phyloP scores from a whole-genome alignment of 2,329 filamentous ascomycete species.

The Berkeleyomyces basicola region DNA sequence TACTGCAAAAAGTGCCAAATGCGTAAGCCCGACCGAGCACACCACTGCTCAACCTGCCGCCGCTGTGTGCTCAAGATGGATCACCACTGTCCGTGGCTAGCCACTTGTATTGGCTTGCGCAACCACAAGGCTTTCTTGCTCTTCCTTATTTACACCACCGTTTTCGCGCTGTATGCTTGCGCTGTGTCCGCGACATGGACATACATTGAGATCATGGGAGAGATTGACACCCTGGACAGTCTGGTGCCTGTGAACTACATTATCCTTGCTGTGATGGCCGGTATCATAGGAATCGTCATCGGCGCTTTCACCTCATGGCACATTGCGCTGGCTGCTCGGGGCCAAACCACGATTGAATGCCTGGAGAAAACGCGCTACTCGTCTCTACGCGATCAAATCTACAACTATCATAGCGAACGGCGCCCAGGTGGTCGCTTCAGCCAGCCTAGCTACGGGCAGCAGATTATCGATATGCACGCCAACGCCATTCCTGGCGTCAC shows the following conservation, averaged over 20 bases:
- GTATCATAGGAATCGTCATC: constrained; percentile 81
- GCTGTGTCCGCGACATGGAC: constrained; percentile 66
- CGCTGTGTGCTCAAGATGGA: constrained; percentile 98
- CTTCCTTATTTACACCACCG: constrained; percentile 74
- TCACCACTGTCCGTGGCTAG: constrained; percentile 96
- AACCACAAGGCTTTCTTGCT: constrained; percentile 95
- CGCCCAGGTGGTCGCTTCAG: constrained; percentile 31
- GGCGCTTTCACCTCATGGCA: constrained; percentile 88
- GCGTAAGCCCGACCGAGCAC: constrained; percentile 84
- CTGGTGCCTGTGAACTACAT: constrained; percentile 84
- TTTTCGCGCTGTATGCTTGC: constrained; percentile 75
- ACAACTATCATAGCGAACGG: constrained; percentile 42
- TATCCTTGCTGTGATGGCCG: constrained; percentile 67
- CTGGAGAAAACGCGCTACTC: constrained; percentile 92
- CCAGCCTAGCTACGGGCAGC: constrained; percentile 48
- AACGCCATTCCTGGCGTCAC: constrained; percentile 69
- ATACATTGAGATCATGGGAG: constrained; percentile 61
- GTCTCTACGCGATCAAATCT: constrained; percentile 54
- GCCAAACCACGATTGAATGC: constrained; percentile 90
- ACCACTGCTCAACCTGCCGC: constrained; percentile 91
- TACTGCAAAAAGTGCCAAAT: constrained; percentile 97
- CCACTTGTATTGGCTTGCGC: constrained; percentile 79
- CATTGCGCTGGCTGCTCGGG: constrained; percentile 58
- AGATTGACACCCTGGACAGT: constrained; percentile 54
- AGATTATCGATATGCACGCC: constrained; percentile 65